Conservation (phyloP, 345 rosid genomes). For the Conringia planisiliqua region DNA sequence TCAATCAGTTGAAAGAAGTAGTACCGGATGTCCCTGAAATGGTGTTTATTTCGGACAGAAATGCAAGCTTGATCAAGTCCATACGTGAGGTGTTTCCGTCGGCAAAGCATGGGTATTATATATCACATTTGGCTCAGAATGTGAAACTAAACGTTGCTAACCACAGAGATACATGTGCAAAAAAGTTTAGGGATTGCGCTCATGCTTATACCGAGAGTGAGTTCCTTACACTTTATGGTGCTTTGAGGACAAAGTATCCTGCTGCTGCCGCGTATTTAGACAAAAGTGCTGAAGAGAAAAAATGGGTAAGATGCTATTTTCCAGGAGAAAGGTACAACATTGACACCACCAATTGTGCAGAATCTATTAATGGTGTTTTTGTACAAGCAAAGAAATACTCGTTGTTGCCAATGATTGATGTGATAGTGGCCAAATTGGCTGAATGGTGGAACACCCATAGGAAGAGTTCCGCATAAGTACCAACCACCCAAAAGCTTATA, state of each 20-base stretch:
- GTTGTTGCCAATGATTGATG: not conserved
- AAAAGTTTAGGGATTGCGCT: not conserved
- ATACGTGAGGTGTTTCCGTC: not conserved
- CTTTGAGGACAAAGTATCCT: not conserved
- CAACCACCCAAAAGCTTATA: not conserved
- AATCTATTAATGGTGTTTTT: not conserved
- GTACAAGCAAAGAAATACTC: not conserved
- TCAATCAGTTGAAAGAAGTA: not conserved
- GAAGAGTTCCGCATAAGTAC: not conserved
- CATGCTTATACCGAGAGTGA: too few relatives aligned
- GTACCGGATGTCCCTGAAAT: not conserved
- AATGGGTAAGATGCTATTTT: not conserved
- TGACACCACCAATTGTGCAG: not conserved
- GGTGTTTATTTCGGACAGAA: not conserved
- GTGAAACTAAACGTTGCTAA: not conserved
- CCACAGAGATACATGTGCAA: not conserved
- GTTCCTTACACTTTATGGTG: not conserved
- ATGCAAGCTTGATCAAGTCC: not conserved
- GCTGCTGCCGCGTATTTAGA: not conserved
- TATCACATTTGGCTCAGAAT: not conserved
- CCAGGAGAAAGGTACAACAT: not conserved
- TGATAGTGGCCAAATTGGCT: not conserved
- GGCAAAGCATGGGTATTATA: not conserved
- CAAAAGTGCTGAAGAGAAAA: not conserved
- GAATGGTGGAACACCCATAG: not conserved